Base-by-base conservation (phyloP, 139 green algal genomes). In the Desmodesmus armatus region DNA sequence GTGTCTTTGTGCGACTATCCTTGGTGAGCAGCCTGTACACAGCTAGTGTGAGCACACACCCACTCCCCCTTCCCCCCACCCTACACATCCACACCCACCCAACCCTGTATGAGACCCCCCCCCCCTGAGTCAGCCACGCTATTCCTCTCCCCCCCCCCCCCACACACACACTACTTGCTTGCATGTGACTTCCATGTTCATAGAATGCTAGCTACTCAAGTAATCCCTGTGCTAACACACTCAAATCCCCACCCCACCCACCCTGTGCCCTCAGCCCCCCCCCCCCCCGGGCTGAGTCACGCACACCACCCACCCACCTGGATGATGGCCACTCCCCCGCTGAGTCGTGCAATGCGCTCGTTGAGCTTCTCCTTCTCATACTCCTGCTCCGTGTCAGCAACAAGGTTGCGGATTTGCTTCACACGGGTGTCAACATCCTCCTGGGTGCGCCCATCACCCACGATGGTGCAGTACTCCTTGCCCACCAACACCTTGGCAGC, bases 321-420 rank as follows among this genome's bases (percentile, higher is more conserved):
- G 87, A 99, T 98, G 90, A 99, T 96, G 62, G 98, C 98, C 35
- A 99, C 98, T 43, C 98, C 98, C 77, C 98, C 98, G 33, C 91
- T 96, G 27, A 99, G 94, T 51, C 96, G 93, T 15, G 98, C 98
- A 55, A 99, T 97, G 83, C 98, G 97, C 94, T 99, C 98, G 86
- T 98, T 98, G 49, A 99, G 95, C 95, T 99, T 99, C 93, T 99
- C 98, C 81, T 93, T 93, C 94, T 99, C 98, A 83, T 99, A 99
- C 43, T 98, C 95, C 84, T 94, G 92, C 88, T 98, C 94, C 2
- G 94, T 96, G 7, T 93, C 89, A 27, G 91, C 96, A 3, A 94
- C 90, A 84, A 98, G 85, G 88, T 95, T 97, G 80, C 94, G 94
- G 92, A 99, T 99, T 94, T 99, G 98, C 88, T 95, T 95, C 31